Conservation (phyloP, 2,329 filamentous ascomycete species). For the Tolypocladium album region DNA sequence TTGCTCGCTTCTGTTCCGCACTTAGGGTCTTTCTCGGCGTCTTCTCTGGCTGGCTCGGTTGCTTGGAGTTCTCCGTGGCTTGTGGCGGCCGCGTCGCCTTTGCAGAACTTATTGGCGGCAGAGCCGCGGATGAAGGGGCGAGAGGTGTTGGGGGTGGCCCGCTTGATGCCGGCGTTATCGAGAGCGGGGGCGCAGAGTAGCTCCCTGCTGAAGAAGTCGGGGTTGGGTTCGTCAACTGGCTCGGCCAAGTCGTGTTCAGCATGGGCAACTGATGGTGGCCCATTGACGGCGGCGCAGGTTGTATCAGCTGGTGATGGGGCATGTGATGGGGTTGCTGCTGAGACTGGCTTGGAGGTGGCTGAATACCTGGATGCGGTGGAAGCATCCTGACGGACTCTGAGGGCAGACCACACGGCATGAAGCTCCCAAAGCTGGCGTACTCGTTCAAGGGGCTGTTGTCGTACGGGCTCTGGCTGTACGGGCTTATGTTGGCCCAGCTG, state of each 20-base stretch:
- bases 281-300: slow-evolving; percentile 27
- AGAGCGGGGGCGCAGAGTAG: slow-evolving; percentile 48
- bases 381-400: slow-evolving; percentile 44
- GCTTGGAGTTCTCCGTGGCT: slow-evolving; percentile 11
- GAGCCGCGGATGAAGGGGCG: not conserved
- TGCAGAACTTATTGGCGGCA: not conserved
- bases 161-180: slow-evolving; percentile 47
- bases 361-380: slow-evolving; percentile 34
- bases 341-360: slow-evolving; percentile 9
- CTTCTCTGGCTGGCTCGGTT: slow-evolving; percentile 37
- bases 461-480: slow-evolving; percentile 52
- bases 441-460: slow-evolving; percentile 48
- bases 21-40: slow-evolving; percentile 74
- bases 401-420: slow-evolving; percentile 41
- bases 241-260: slow-evolving; percentile 69
- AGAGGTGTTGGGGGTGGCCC: slow-evolving; percentile 26
- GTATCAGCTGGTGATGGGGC: slow-evolving; percentile 20
- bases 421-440: slow-evolving; percentile 47
- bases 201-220: slow-evolving; percentile 28
- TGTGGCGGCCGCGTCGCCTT: not conserved
- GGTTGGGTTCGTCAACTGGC: slow-evolving; percentile 65
- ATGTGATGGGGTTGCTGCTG: slow-evolving; percentile 10
- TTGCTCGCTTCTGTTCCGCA: slow-evolving; percentile 77
- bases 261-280: slow-evolving; percentile 54
- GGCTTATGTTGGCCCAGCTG: slow-evolving; percentile 44